Evolutionary conservation across 371 early-diverging fungal genomes (phyloP).

Genomic region (Basidiobolus meristosporus): DNA sequence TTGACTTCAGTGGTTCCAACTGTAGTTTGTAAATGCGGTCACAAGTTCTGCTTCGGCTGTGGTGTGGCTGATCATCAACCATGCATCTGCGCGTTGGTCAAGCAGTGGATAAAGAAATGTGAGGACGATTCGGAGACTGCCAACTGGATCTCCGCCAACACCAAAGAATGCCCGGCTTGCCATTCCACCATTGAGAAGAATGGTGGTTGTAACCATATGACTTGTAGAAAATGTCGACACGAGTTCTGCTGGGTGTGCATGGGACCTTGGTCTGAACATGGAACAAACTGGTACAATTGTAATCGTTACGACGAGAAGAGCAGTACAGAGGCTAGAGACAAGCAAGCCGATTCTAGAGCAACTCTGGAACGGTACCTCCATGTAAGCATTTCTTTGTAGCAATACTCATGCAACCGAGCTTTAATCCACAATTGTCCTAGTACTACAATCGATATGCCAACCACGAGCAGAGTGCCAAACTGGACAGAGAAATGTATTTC

Average conservation of each 20-base stretch:
- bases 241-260: slow-evolving; percentile 80
- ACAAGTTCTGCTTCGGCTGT: slow-evolving; percentile 87
- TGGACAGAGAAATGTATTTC: slow-evolving; percentile 67
- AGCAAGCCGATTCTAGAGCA: slow-evolving; percentile 68
- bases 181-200: slow-evolving; percentile 91
- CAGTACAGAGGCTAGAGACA: slow-evolving; percentile 59
- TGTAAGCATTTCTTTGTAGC: slow-evolving; percentile 20
- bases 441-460: slow-evolving; percentile 94
- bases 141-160: slow-evolving; percentile 92
- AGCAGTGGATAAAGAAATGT: slow-evolving; percentile 86
- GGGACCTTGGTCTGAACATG: slow-evolving; percentile 90
- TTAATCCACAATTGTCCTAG: slow-evolving; percentile 12
- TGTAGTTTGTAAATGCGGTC: slow-evolving; percentile 66
- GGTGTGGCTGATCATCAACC: slow-evolving; percentile 81
- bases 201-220: slow-evolving; percentile 92
- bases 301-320: slow-evolving; percentile 80
- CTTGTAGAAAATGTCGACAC: slow-evolving; percentile 68
- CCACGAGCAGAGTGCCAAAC: slow-evolving; percentile 85
- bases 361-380: slow-evolving; percentile 86
- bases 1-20: slow-evolving; percentile 62
- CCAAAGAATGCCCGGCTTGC: slow-evolving; percentile 92
- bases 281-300: slow-evolving; percentile 86
- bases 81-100: slow-evolving; percentile 67
- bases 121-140: slow-evolving; percentile 94
- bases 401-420: slow-evolving; percentile 1